Conservation (phyloP, 192 early-diverging fungal species). For the Physocladia obscura region DNA sequence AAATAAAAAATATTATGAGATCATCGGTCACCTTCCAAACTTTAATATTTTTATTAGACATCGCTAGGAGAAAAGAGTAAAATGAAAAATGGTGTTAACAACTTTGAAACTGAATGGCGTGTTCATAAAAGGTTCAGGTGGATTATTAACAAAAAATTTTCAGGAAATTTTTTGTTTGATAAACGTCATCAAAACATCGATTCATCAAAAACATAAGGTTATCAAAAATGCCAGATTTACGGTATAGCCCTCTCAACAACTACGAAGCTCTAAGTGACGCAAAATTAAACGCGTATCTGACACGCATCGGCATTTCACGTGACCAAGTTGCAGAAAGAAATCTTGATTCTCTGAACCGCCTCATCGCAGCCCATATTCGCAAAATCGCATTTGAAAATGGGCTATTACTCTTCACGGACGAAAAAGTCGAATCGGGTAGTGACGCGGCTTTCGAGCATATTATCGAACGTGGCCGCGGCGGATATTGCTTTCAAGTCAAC, state of each 20-base stretch:
- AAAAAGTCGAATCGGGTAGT: not conserved
- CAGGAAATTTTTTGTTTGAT: no score
- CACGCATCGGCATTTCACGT: not conserved
- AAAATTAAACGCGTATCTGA: not conserved
- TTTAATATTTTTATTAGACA: not conserved
- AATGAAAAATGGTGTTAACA: not conserved
- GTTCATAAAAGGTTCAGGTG: not conserved
- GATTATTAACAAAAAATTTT: no score
- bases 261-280: not conserved
- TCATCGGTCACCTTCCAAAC: not conserved
- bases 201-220: no score
- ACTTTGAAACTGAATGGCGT: not conserved
- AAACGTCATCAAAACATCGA: no score
- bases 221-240: no score
- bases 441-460: not conserved
- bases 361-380: not conserved
- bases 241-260: not conserved
- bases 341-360: not conserved
- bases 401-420: not conserved
- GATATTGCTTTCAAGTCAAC: conserved; percentile 15
- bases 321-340: not conserved
- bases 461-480: not conserved
- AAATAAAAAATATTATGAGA: not conserved
- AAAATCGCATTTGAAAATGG: not conserved
- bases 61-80: not conserved